Evolutionary conservation across 2,329 filamentous ascomycete species (phyloP).

Genomic region (Madurella mycetomatis): DNA sequence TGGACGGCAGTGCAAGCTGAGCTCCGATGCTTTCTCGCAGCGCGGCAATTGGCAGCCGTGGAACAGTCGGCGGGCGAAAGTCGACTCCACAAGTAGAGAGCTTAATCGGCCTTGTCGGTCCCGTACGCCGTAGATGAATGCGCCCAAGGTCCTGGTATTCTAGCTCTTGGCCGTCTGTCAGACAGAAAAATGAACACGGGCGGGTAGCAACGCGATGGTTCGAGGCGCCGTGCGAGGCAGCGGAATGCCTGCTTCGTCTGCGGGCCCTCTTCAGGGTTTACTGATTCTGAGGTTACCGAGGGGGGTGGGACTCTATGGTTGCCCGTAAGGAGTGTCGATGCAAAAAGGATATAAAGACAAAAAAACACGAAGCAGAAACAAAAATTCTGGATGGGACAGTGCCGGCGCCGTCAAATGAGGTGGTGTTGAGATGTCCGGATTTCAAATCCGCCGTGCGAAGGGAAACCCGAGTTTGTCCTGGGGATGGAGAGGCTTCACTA

Average conservation of each 20-base stretch:
- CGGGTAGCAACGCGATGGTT: slow-evolving; percentile 2
- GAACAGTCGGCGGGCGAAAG: not conserved
- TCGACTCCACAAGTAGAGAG: too few relatives aligned
- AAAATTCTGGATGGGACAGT: not conserved
- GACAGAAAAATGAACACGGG: slow-evolving; percentile 7
- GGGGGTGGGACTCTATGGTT: not conserved
- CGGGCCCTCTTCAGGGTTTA: too few relatives aligned
- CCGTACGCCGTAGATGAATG: not conserved
- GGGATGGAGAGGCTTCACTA: not conserved
- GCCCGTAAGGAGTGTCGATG: not conserved
- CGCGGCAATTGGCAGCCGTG: not conserved
- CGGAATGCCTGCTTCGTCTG: not conserved
- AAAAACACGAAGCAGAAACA: not conserved
- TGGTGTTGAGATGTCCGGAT: not conserved
- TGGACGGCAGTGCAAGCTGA: not conserved
- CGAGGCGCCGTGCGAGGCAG: slow-evolving; percentile 4
- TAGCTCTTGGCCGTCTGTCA: not conserved
- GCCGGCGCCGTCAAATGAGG: not conserved
- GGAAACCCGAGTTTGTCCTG: not conserved
- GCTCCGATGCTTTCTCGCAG: not conserved
- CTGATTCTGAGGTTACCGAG: not conserved
- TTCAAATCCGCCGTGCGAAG: not conserved
- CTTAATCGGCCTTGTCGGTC: not conserved
- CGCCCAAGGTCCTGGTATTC: not conserved
- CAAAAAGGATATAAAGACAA: not conserved